phyloP scores from a whole-genome alignment of 306 rosid genomes.

The Medicago lupulina region DNA sequence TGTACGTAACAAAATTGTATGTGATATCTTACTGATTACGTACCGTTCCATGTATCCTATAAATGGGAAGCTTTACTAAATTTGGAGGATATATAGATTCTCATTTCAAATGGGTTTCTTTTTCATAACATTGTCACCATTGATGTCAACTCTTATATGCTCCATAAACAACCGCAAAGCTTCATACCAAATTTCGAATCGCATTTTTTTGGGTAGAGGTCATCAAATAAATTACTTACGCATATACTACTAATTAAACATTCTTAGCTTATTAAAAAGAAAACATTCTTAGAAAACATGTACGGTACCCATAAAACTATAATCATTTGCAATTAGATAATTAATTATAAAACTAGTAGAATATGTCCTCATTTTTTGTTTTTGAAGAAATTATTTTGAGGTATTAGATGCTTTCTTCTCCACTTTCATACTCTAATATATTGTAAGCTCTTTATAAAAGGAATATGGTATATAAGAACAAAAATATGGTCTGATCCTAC shows the following conservation, averaged over 20 bases:
- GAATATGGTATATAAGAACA: slow-evolving; percentile 34
- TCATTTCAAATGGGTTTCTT: slow-evolving; percentile 41
- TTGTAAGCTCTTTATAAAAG: slow-evolving; percentile 35
- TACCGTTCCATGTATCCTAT: too few species aligned
- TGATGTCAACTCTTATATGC: slow-evolving; percentile 57
- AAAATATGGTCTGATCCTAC: slow-evolving; percentile 27
- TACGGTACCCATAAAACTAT: slow-evolving; percentile 32
- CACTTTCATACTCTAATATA: slow-evolving; percentile 34
- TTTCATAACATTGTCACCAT: slow-evolving; percentile 30
- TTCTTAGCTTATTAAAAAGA: neutral
- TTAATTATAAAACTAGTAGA: slow-evolving; percentile 35
- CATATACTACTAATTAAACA: slow-evolving; percentile 31
- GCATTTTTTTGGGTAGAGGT: slow-evolving; percentile 14
- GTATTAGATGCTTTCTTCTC: slow-evolving; percentile 55
- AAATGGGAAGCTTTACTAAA: too few species aligned
- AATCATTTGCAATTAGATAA: slow-evolving; percentile 14
- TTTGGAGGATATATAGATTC: slow-evolving; percentile 18
- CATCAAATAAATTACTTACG: slow-evolving; percentile 25
- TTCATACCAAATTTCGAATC: slow-evolving; percentile 42
- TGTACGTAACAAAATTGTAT: too few species aligned
- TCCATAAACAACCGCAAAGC: slow-evolving; percentile 8
- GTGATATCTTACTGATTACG: too few species aligned
- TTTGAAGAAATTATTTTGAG: slow-evolving; percentile 39
- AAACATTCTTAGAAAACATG: slow-evolving; percentile 27
- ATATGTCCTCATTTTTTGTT: slow-evolving; percentile 43